These are phyloP conservation scores for Mycena albidolilacea DNA, from an alignment of 768 basidiomycete genomes.

Conservation along the genomic window DNA sequence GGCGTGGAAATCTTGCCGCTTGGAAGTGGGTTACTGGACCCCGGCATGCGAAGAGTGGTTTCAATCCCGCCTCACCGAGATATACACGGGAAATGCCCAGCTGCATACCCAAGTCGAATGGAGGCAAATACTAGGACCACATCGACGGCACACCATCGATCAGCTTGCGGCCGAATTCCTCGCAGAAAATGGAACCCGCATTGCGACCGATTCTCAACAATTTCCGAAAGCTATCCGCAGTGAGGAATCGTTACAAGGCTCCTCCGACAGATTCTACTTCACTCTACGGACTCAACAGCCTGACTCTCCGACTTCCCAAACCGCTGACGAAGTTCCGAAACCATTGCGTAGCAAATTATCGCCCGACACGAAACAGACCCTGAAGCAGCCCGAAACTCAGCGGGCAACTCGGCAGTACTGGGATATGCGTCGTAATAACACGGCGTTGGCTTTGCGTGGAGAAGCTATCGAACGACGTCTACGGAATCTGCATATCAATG, in stretches of 20 bases:
- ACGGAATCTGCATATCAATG: conserved; percentile 9
- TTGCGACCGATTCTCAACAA: neutral
- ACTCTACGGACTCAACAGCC: conserved; percentile 19
- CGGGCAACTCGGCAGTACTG: conserved; percentile 27
- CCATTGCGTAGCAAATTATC: neutral
- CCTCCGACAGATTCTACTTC: conserved; percentile 18
- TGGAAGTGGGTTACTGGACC: conserved; percentile 25
- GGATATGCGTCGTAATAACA: conserved; percentile 27
- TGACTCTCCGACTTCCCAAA: neutral
- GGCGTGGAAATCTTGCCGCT: neutral
- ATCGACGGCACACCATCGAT: neutral
- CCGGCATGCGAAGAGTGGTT: conserved; percentile 26
- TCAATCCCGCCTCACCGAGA: conserved; percentile 16
- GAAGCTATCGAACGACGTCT: conserved; percentile 16
- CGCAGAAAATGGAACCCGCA: conserved; percentile 19
- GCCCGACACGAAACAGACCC: neutral
- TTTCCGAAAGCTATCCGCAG: conserved; percentile 4
- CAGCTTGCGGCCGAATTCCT: conserved; percentile 21
- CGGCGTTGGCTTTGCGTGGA: conserved; percentile 7
- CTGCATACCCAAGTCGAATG: conserved; percentile 2
- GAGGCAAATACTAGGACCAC: neutral
- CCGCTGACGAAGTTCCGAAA: neutral
- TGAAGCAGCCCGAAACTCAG: conserved; percentile 16
- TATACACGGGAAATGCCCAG: conserved; percentile 7
- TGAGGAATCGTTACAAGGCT: neutral